A percentile compares a stretch with the other conserved stretches of the same genome.
Conservation (phyloP, 148 eudicot genomes). For the Pouteria glomerata region DNA sequence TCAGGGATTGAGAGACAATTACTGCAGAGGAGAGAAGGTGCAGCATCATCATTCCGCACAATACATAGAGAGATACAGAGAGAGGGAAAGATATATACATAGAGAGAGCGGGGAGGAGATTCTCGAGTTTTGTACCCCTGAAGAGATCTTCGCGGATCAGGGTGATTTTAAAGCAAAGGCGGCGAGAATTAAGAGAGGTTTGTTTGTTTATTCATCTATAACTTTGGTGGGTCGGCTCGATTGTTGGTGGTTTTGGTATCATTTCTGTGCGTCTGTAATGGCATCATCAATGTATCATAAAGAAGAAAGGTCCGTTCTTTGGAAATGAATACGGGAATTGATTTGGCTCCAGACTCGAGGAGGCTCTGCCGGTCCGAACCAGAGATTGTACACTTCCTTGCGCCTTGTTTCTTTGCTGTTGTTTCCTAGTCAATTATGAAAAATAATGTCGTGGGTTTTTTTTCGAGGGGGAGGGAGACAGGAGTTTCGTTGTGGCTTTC, state of each 20-base stretch:
- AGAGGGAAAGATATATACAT: slow-evolving; percentile 7
- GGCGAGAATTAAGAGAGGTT: slow-evolving; percentile 33
- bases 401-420: neutral
- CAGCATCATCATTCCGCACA: neutral
- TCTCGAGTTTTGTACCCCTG: slow-evolving; percentile 30
- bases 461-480: neutral
- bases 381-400: neutral
- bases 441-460: slow-evolving; percentile 10
- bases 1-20: slow-evolving; percentile 6
- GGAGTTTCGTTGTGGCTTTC: too few species aligned
- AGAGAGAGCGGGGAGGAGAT: slow-evolving; percentile 6
- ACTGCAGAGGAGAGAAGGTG: neutral
- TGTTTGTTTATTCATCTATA: slow-evolving; percentile 7
- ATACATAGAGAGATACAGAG: slow-evolving; percentile 7
- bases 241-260: slow-evolving; percentile 9
- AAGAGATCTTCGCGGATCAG: slow-evolving; percentile 19
- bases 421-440: neutral
- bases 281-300: slow-evolving; percentile 18
- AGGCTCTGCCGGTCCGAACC: slow-evolving; percentile 1
- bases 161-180: slow-evolving; percentile 40
- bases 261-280: neutral
- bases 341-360: slow-evolving; percentile 15
- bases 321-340: slow-evolving; percentile 3
- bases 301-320: neutral
- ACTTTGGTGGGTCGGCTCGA: too few species aligned